Percentiles rank a stretch among this genome's conserved stretches.
Evolutionary conservation across 148 eudicot species (phyloP).

Genomic region (Mesembryanthemum crystallinum): DNA sequence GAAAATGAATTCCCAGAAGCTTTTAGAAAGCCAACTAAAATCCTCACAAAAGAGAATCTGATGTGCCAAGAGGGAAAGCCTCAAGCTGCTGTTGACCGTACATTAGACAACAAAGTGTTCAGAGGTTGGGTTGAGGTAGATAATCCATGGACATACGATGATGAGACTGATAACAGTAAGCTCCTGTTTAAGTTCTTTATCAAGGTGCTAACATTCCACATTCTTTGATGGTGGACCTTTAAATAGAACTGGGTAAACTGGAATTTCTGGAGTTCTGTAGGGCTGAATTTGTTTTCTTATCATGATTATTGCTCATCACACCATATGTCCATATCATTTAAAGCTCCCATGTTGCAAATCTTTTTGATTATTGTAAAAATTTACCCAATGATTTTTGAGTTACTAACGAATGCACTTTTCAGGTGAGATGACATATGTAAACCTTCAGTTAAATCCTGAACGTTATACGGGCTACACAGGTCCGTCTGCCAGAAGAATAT

Average conservation of each 20-base stretch:
- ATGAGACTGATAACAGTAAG: constrained; percentile 84
- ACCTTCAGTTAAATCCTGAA: constrained; percentile 85
- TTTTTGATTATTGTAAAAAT: constrained; percentile 2
- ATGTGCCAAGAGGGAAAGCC: constrained; percentile 93
- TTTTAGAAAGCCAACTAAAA: constrained; percentile 55
- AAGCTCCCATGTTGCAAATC: neutral
- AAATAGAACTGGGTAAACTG: neutral
- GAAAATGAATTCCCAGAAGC: constrained; percentile 78
- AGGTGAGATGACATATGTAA: constrained; percentile 98
- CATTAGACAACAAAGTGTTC: constrained; percentile 64
- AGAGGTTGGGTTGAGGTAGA: constrained; percentile 73
- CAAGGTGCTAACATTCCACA: neutral
- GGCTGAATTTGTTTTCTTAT: neutral
- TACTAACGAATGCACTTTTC: constrained; percentile 29
- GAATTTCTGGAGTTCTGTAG: neutral
- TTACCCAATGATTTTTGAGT: neutral
- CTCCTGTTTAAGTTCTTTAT: constrained; percentile 11
- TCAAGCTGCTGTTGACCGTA: constrained; percentile 77
- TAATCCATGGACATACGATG: constrained; percentile 91
- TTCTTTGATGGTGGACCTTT: neutral
- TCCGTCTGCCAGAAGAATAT: constrained; percentile 90
- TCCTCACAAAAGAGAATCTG: constrained; percentile 54
- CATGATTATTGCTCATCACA: neutral
- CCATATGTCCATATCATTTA: neutral
- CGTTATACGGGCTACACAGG: constrained; percentile 88